Percentiles rank a stretch among this genome's conserved stretches.
These are phyloP conservation scores for Musa troglodytarum DNA, from an alignment of 176 grass and related monocot genomes.

Conservation along the genomic window DNA sequence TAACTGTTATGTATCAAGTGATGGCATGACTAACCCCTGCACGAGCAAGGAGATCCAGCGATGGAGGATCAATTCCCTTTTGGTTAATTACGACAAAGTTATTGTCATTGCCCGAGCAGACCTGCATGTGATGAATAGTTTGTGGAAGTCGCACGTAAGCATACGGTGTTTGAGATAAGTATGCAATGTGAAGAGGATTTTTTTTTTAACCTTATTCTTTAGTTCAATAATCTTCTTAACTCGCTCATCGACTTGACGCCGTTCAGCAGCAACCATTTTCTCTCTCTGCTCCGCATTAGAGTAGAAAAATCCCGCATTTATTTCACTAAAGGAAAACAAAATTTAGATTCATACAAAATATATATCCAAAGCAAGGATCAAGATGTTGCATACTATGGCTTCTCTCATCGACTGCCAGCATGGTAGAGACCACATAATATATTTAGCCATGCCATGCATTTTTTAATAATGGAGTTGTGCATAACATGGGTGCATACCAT, in stretches of 20 bases:
- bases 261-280: conserved; percentile 92
- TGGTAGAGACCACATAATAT: neutral
- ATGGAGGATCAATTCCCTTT: conserved; percentile 97
- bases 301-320: conserved; percentile 99
- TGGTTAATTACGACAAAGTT: conserved; percentile 97
- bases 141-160: neutral
- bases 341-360: conserved; percentile 17
- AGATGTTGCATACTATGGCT: neutral
- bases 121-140: conserved; percentile 33
- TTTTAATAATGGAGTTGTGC: neutral
- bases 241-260: conserved; percentile 94
- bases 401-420: too few relatives aligned
- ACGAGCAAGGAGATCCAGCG: conserved; percentile 83
- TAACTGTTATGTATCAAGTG: neutral
- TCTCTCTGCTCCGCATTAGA: conserved; percentile 94
- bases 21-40: conserved; percentile 59
- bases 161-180: neutral
- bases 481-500: neutral
- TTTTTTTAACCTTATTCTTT: conserved; percentile 56
- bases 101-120: conserved; percentile 66
- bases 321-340: conserved; percentile 47
- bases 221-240: conserved; percentile 90
- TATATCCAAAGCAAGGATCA: neutral
- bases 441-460: too few relatives aligned
- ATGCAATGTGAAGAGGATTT: neutral